Base-by-base conservation (phyloP, 2,329 filamentous ascomycete species). In the Pseudogymnoascus sp. region DNA sequence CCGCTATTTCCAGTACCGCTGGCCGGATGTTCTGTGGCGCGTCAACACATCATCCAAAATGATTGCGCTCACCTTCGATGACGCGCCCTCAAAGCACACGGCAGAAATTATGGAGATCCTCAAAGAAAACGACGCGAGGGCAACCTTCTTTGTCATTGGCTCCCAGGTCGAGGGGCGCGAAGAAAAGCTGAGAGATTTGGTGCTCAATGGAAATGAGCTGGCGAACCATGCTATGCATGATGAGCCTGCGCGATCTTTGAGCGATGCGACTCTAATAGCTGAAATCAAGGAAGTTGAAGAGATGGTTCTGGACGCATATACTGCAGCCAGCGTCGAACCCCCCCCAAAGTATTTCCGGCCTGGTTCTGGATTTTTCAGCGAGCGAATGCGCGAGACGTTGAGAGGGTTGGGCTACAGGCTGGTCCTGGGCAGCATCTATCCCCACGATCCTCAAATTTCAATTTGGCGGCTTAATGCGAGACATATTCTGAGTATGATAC, bases 181-280 rank as follows among this genome's bases (percentile, higher is more conserved):
- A 70, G 75, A 77, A 5, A 74, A 81, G 2, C 77, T 91, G 33
- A 74, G 79, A 44, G 77, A 82, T 39, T 76, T 89, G 1, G 78
- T 90, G n/a, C 76, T 77, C 38, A 77, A 75, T 58, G 86, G 86
- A 21, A 84, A 89, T 72, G 89, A 92, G 77, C 78, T 96, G 3
- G 92, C 84, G 25, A 96, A 96, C 75, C 92, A 96, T 74, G 92
- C 89, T 8, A 92, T 94, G 90, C 83, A 86, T 72, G 92, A 96
- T 74, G 90, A 94, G 77, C 85, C 91, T 0, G 88, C 87, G 8
- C 80, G 83, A 48, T 78, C 78, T 0, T 78, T 96, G 27, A 74
- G 79, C 41, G 80, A 86, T 60, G 76, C 76, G 0, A 80, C 82
- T 65, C 81, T 96, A 1, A 75, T 79, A 36, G 70, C 72, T 1